Conservation (phyloP, 129 eudicot genomes). For the Flaveria ramosissima region DNA sequence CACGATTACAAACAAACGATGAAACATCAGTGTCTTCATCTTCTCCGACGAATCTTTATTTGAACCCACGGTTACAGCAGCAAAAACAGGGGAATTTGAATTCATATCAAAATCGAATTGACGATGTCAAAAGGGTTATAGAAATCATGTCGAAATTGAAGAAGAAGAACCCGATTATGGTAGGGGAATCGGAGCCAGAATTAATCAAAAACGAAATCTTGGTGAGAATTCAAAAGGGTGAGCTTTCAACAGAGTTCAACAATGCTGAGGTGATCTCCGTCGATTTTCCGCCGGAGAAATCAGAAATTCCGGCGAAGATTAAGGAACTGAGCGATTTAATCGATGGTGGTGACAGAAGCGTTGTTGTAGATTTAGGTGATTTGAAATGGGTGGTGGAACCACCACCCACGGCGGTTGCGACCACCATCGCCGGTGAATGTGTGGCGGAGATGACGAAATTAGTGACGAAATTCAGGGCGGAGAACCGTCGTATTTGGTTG, state of each 20-base stretch:
- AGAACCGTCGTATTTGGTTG: slow-evolving; percentile 54
- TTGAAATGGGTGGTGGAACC: slow-evolving; percentile 73
- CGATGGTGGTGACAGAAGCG: slow-evolving; percentile 18
- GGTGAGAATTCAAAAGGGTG: slow-evolving; percentile 47
- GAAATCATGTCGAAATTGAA: slow-evolving; percentile 58
- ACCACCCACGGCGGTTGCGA: slow-evolving; percentile 33
- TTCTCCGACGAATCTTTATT: slow-evolving; percentile 34
- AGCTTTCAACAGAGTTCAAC: slow-evolving; percentile 29
- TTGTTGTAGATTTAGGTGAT: slow-evolving; percentile 74
- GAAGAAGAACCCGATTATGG: slow-evolving; percentile 74
- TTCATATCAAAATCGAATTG: slow-evolving; percentile 40
- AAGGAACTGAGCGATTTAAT: slow-evolving; percentile 49
- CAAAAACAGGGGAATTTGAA: slow-evolving; percentile 31
- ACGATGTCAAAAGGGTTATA: slow-evolving; percentile 53
- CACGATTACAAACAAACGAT: slow-evolving; percentile 10
- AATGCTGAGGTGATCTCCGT: slow-evolving; percentile 43
- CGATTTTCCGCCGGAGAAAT: slow-evolving; percentile 37
- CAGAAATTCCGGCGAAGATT: slow-evolving; percentile 39
- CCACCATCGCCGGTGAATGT: slow-evolving; percentile 33
- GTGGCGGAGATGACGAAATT: slow-evolving; percentile 62
- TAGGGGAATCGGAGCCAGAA: slow-evolving; percentile 65
- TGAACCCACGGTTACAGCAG: slow-evolving; percentile 57
- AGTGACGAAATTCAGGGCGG: slow-evolving; percentile 31
- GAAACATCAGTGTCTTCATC: too few relatives aligned
- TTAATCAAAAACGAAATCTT: slow-evolving; percentile 54